These are phyloP conservation scores for Leptodermis oblonga DNA, from an alignment of 257 asterid species.

Conservation along the genomic window DNA sequence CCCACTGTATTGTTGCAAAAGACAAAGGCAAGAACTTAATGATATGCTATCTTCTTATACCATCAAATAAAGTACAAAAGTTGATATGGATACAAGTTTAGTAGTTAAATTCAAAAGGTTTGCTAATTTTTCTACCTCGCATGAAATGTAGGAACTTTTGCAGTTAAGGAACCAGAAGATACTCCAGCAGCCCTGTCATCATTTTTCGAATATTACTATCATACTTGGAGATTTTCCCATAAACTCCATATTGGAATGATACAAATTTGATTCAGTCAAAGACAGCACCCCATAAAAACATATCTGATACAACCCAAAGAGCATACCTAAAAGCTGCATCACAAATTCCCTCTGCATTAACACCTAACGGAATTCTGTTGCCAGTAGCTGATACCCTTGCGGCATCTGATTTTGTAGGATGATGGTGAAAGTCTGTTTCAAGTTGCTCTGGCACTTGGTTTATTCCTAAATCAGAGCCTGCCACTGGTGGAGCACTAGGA, in stretches of 20 bases:
- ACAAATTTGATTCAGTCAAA: background rate
- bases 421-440: constrained; percentile 30
- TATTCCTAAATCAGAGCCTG: constrained; percentile 23
- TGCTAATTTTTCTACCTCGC: constrained; percentile 53
- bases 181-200: constrained; percentile 53
- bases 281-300: background rate
- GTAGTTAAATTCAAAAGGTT: constrained; percentile 4
- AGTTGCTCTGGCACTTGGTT: constrained; percentile 38
- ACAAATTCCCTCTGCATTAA: constrained; percentile 29
- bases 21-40: constrained; percentile 15
- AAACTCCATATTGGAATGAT: constrained; percentile 13
- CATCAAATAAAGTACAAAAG: background rate
- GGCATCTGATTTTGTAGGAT: constrained; percentile 30
- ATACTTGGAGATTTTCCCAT: background rate
- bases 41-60: background rate
- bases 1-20: constrained; percentile 52
- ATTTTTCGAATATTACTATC: constrained; percentile 9
- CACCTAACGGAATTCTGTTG: constrained; percentile 21
- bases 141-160: constrained; percentile 75
- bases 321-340: constrained; percentile 50
- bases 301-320: constrained; percentile 1
- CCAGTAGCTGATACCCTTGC: constrained; percentile 30
- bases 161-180: constrained; percentile 47
- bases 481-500: constrained; percentile 87
- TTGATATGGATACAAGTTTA: background rate